Conservation (phyloP, 73 alveolate genomes). For the Stentor coeruleus region DNA sequence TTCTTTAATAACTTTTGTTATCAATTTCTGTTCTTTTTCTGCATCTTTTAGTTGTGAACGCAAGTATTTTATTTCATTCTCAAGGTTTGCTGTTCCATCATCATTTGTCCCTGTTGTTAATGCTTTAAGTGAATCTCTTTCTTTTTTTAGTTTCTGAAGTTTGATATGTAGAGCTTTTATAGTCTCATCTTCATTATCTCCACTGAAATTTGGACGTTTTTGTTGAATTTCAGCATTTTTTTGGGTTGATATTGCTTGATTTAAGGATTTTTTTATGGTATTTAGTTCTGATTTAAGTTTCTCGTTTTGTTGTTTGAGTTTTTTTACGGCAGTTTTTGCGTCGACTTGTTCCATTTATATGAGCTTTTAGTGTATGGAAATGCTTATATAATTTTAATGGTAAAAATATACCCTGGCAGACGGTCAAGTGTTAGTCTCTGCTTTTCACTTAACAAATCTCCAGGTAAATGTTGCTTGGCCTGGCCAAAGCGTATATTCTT, state of each 20-base stretch:
- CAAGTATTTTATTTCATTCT: constrained; percentile 12
- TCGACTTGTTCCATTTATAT: constrained; percentile 12
- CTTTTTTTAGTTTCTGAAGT: constrained; percentile 19
- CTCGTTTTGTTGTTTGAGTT: constrained; percentile 19
- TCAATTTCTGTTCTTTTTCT: not conserved
- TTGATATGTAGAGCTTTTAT: constrained; percentile 1
- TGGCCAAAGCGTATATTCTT: too few relatives aligned
- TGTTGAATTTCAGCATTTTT: not conserved
- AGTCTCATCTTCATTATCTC: not conserved
- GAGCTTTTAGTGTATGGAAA: too few relatives aligned
- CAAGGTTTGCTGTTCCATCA: not conserved
- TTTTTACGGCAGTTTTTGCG: constrained; percentile 15
- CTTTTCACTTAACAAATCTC: not conserved
- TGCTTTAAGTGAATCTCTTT: not conserved
- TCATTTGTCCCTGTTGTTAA: not conserved
- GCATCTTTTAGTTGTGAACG: constrained; percentile 15
- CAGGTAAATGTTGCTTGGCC: constrained; percentile 2
- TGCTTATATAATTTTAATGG: too few relatives aligned
- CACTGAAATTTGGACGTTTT: constrained; percentile 25
- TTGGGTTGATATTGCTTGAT: not conserved
- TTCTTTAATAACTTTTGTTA: not conserved
- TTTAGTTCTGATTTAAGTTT: constrained; percentile 19
- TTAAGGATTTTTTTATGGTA: not conserved
- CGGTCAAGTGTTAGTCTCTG: constrained; percentile 5
- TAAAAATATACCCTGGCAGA: constrained; percentile 4